Base-by-base conservation (phyloP, 2,329 filamentous ascomycete genomes). In the Karstenula rhodostoma region DNA sequence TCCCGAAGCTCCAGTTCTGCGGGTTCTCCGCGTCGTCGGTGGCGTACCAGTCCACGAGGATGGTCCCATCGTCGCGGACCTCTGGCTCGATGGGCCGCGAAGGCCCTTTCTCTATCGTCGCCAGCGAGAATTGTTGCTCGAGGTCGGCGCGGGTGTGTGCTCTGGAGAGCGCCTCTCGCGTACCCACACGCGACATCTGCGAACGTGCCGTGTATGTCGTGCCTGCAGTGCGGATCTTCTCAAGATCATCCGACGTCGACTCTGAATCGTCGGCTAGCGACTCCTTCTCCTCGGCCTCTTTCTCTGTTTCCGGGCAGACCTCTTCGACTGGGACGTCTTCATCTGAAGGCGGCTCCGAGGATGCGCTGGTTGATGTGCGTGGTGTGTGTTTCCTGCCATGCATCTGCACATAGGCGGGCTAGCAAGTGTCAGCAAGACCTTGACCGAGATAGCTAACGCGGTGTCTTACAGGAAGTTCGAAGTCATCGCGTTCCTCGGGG, bases 401-500 rank as follows among this genome's bases (percentile, higher is more conserved):
- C 10, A 70, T 64, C 1, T 71, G 65, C 8, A 69, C 73, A 63
- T 84, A 84, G 32, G 69, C 67, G 49, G 65, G n/a, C 52, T 55
- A 15, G 13, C 3, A 6, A 3, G 27, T 3, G 13, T 55, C 23
- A 55, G 42, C 13, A n/a, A 29, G 4, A 27, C 5, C 13, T 2
- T n/a, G 1, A 12, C 29, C 29, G 19, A n/a, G 12, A 27, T 42
- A n/a, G 2, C 7, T 10, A 8, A 3, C 19, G 15, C 23, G n/a
- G 27, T 17, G 7, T 33, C 52, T 46, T 37, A 55, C 62, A 2
- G 86, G 87, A 4, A 85, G 77, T 59, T 82, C 69, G 65, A 88
- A 90, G 65, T 79, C 85, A 23, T 82, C 66, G 60, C 78, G 78
- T 63, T 90, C 87, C 77, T 89, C 87, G 17, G 86, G 86, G 61